A percentile compares a stretch with the other conserved stretches of the same genome.
phyloP scores from a whole-genome alignment of 1,284 basidiomycete genomes.

The Cutaneotrichosporon cutaneum region DNA sequence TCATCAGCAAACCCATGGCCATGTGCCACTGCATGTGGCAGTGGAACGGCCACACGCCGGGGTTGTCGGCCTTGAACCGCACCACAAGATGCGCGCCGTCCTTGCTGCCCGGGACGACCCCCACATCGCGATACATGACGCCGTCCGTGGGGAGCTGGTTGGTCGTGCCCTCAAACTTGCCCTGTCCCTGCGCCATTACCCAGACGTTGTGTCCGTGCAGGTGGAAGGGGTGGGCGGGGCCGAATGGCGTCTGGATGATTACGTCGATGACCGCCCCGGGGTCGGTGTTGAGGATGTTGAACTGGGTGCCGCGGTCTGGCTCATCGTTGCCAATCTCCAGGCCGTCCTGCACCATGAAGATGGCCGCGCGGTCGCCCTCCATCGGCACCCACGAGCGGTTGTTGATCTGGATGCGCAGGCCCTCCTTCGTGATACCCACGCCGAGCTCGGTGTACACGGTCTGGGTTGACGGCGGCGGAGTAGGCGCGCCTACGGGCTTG shows the following conservation, averaged over 20 bases:
- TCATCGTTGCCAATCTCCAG: not conserved
- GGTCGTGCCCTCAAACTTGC: slow-evolving; percentile 20
- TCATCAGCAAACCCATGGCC: slow-evolving; percentile 22
- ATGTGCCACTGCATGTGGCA: slow-evolving; percentile 39
- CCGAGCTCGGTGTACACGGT: slow-evolving; percentile 22
- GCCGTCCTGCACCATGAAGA: not conserved
- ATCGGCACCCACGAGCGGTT: slow-evolving; percentile 26
- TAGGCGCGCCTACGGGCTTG: slow-evolving; percentile 20
- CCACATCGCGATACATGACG: slow-evolving; percentile 36
- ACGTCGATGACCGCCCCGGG: slow-evolving; percentile 27
- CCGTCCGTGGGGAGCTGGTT: slow-evolving; percentile 25
- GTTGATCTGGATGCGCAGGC: slow-evolving; percentile 30
- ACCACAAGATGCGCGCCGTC: slow-evolving; percentile 30
- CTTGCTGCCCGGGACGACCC: slow-evolving; percentile 23
- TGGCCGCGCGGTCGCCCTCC: not conserved
- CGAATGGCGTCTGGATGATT: slow-evolving; percentile 31
- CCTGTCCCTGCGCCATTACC: slow-evolving; percentile 23
- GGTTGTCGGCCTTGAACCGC: slow-evolving; percentile 29
- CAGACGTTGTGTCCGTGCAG: slow-evolving; percentile 38
- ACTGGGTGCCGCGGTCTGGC: slow-evolving; percentile 18
- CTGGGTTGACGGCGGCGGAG: slow-evolving; percentile 16
- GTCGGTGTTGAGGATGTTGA: slow-evolving; percentile 21
- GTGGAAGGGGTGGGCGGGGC: slow-evolving; percentile 38
- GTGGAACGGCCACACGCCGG: slow-evolving; percentile 34
- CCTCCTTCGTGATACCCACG: slow-evolving; percentile 26